Percentiles rank a stretch among this genome's conserved stretches.
Conservation (phyloP, 345 rosid genomes). For the Populus simonii region DNA sequence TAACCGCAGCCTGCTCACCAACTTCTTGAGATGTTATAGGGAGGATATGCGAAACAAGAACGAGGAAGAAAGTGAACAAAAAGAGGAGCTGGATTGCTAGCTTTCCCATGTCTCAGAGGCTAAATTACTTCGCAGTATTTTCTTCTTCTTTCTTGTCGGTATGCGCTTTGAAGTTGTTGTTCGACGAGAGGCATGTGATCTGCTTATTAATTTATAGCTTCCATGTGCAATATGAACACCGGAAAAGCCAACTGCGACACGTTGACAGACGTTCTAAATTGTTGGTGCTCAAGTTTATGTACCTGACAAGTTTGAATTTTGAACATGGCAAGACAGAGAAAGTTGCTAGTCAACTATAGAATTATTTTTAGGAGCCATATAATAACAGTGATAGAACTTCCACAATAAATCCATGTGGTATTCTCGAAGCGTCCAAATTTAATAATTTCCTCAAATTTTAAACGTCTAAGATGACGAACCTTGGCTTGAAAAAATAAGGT, state of each 20-base stretch:
- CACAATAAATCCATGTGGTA: neutral
- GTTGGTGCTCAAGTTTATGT: neutral
- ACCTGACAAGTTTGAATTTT: neutral
- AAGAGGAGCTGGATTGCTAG: conserved; percentile 15
- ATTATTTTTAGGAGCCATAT: neutral
- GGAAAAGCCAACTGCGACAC: neutral
- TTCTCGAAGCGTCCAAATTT: neutral
- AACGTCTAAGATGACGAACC: neutral
- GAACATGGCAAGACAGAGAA: neutral
- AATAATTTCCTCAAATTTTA: too few relatives aligned
- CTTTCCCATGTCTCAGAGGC: conserved; percentile 21
- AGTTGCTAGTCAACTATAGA: neutral
- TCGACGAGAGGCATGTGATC: neutral
- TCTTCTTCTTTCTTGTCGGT: neutral
- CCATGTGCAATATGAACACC: neutral
- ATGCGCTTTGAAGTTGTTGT: neutral
- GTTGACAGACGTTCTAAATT: neutral
- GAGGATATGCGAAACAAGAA: conserved; percentile 13
- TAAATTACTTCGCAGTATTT: neutral
- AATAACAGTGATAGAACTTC: neutral
- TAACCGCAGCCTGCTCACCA: conserved; percentile 25
- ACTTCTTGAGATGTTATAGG: conserved; percentile 36
- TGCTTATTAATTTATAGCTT: neutral
- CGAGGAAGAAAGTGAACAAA: conserved; percentile 18
- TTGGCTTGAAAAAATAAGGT: neutral